These are phyloP conservation scores for Euclidium syriacum DNA, from an alignment of 345 rosid genomes.

Conservation along the genomic window DNA sequence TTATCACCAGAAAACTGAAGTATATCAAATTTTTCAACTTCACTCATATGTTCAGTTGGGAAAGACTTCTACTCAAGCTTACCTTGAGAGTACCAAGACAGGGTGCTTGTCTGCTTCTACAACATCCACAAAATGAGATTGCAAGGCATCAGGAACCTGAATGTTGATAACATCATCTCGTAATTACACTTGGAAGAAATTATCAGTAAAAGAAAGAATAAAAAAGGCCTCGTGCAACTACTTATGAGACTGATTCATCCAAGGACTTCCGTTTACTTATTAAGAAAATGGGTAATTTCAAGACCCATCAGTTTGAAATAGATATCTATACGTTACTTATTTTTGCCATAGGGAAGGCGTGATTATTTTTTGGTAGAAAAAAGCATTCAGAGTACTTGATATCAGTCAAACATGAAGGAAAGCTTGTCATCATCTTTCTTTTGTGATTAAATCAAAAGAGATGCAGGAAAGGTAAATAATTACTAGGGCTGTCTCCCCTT, in stretches of 20 bases:
- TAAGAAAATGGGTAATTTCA: slow-evolving; percentile 5
- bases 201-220: background rate
- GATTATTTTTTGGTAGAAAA: background rate
- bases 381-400: slow-evolving; percentile 3
- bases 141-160: slow-evolving; percentile 82
- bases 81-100: slow-evolving; percentile 69
- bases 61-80: slow-evolving; percentile 25
- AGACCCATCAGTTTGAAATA: slow-evolving; percentile 1
- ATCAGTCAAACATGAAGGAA: background rate
- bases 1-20: slow-evolving; percentile 6
- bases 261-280: background rate
- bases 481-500: slow-evolving; percentile 99
- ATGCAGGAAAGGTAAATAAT: slow-evolving; percentile 18
- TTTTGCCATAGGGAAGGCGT: background rate
- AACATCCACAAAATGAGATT: slow-evolving; percentile 55
- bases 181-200: slow-evolving; percentile 4
- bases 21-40: slow-evolving; percentile 3
- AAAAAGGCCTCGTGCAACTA: background rate
- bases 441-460: slow-evolving; percentile 11
- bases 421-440: slow-evolving; percentile 7
- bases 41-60: slow-evolving; percentile 1
- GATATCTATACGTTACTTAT: background rate
- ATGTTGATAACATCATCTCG: slow-evolving; percentile 19
- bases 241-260: slow-evolving; percentile 2
- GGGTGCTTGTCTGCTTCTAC: slow-evolving; percentile 74